Evolutionary conservation across 2,329 filamentous ascomycete genomes (phyloP).

Genomic region (Mariannaea elegans): DNA sequence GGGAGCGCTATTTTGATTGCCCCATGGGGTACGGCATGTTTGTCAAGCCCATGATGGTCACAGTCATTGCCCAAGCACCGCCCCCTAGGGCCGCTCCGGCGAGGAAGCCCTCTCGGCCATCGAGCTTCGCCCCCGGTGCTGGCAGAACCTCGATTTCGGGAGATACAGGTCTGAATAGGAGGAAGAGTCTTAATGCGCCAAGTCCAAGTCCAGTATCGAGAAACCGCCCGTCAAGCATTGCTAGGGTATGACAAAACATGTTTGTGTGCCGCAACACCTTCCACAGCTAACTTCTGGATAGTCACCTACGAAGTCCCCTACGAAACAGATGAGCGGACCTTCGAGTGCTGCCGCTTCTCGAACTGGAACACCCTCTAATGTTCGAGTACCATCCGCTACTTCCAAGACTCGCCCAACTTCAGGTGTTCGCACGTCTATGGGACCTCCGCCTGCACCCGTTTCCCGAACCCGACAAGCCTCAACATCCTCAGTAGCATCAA

Average conservation of each 20-base stretch:
- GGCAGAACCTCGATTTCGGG: conserved; percentile 52
- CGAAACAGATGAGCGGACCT: conserved; percentile 71
- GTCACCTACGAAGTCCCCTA: conserved; percentile 83
- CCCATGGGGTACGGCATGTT: conserved; percentile 83
- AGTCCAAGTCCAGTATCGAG: conserved; percentile 77
- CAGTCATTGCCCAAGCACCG: conserved; percentile 62
- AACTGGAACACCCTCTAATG: conserved; percentile 71
- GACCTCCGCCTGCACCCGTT: conserved; percentile 65
- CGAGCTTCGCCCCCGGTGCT: conserved; percentile 56
- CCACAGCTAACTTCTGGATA: conserved; percentile 46
- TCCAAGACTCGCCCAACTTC: conserved; percentile 65
- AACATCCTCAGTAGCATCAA: conserved; percentile 50
- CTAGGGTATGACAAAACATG: conserved; percentile 56
- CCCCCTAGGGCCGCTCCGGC: conserved; percentile 48
- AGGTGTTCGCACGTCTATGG: conserved; percentile 72
- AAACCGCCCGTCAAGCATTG: conserved; percentile 63
- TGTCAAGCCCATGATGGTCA: conserved; percentile 76
- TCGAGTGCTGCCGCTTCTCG: conserved; percentile 68
- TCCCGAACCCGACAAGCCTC: conserved; percentile 56
- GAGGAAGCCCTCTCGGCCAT: conserved; percentile 56
- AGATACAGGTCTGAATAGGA: conserved; percentile 65
- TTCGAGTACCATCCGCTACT: conserved; percentile 54
- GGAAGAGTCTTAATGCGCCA: conserved; percentile 75
- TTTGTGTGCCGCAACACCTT: not conserved
- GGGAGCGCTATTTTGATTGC: conserved; percentile 89